Conservation (phyloP, 75 land plant species). For the Selaginella tamariscina region DNA sequence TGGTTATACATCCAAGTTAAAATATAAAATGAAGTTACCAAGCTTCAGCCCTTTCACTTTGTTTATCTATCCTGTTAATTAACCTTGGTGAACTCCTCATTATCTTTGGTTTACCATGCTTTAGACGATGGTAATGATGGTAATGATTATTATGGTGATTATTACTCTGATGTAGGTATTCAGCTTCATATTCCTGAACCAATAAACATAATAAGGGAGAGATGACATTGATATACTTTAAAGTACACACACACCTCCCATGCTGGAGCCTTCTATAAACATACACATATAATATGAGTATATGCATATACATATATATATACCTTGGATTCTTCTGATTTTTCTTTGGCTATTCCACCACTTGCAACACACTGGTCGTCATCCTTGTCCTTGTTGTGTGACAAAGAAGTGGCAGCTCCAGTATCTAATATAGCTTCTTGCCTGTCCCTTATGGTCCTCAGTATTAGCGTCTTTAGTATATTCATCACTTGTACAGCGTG, state of each 20-base stretch:
- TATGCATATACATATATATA: too few species aligned
- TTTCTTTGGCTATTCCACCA: not conserved
- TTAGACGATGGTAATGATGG: not conserved
- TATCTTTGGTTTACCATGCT: not conserved
- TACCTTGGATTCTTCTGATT: not conserved
- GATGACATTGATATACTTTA: too few species aligned
- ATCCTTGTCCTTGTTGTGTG: constrained; percentile 16
- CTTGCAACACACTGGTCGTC: not conserved
- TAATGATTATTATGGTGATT: not conserved
- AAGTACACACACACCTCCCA: too few species aligned
- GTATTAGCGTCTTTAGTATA: constrained; percentile 56
- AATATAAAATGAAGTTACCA: too few species aligned
- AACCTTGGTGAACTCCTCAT: constrained; percentile 11
- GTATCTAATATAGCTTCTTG: constrained; percentile 37
- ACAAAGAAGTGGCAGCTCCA: constrained; percentile 13
- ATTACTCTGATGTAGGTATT: not conserved
- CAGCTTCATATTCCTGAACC: not conserved
- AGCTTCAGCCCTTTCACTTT: constrained; percentile 39
- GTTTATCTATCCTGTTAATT: constrained; percentile 33
- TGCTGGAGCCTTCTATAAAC: too few species aligned
- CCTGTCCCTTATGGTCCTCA: constrained; percentile 44
- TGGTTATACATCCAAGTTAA: too few species aligned
- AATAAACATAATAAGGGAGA: too few species aligned
- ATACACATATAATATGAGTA: too few species aligned
- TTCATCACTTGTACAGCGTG: constrained; percentile 91